Conservation (phyloP, 306 rosid genomes). For the Heteromeles arbutifolia region DNA sequence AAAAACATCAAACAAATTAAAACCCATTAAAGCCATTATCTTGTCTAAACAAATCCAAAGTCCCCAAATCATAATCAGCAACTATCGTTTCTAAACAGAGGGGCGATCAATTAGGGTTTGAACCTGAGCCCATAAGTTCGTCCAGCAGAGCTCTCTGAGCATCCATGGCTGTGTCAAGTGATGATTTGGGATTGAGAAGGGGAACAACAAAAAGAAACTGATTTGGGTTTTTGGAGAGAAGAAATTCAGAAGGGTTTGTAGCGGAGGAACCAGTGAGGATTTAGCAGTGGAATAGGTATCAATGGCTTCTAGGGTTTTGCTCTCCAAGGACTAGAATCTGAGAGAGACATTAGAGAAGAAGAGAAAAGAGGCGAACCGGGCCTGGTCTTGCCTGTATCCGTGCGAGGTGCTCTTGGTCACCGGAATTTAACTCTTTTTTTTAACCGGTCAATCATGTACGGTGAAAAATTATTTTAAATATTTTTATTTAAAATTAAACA, state of each 20-base stretch:
- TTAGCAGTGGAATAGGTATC: background rate
- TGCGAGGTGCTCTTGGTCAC: background rate
- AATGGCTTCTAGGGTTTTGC: conserved; percentile 28
- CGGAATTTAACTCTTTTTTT: too few relatives aligned
- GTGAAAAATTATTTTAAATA: too few relatives aligned
- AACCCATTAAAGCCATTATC: background rate
- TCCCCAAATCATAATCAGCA: background rate
- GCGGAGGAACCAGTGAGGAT: background rate
- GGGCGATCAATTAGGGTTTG: background rate
- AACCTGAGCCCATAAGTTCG: conserved; percentile 98
- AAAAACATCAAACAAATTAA: background rate
- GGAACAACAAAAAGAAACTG: background rate
- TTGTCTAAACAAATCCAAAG: background rate
- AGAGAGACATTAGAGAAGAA: background rate
- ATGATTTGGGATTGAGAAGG: background rate
- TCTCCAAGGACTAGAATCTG: background rate
- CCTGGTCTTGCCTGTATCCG: background rate
- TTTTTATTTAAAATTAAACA: too few relatives aligned
- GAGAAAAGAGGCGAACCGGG: background rate
- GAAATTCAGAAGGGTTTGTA: background rate
- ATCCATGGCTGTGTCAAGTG: conserved; percentile 52
- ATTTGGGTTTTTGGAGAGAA: background rate
- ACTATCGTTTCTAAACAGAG: background rate
- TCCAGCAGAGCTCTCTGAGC: conserved; percentile 98
- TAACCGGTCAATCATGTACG: too few relatives aligned